A percentile compares a stretch with the other conserved stretches of the same genome.
Conservation (phyloP, 139 green algal species). For the Chlamydomonas sp. region DNA sequence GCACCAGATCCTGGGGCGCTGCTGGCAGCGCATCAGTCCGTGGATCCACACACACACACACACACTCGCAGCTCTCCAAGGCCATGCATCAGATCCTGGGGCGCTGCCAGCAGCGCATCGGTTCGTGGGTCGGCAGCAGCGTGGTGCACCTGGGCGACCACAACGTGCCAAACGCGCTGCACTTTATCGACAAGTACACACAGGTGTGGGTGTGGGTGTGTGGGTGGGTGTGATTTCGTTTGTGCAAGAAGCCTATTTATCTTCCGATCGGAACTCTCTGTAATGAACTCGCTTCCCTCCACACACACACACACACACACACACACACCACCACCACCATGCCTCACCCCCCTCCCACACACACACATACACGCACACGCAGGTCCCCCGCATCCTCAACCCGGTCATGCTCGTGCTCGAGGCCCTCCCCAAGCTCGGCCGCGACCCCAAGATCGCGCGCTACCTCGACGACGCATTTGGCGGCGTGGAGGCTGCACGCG, state of each 20-base stretch:
- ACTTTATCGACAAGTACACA: constrained; percentile 96
- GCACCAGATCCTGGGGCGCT: constrained; percentile 53
- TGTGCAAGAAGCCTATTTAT: no score
- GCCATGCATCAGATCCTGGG: constrained; percentile 52
- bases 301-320: no score
- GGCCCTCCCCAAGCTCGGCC: constrained; percentile 64
- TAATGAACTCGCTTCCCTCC: no score
- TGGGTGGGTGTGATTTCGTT: no score
- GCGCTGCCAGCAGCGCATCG: constrained; percentile 69
- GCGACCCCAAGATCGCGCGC: constrained; percentile 9
- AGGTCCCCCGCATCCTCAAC: constrained; percentile 89
- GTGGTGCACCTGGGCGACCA: constrained; percentile 94
- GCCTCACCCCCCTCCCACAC: no score
- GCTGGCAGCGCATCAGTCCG: no score
- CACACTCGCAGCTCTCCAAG: neutral
- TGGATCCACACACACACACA: no score
- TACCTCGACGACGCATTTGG: constrained; percentile 55
- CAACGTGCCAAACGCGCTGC: constrained; percentile 88
- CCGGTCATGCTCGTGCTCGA: constrained; percentile 81
- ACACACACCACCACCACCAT: no score
- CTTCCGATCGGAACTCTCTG: neutral
- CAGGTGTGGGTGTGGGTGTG: constrained; percentile 36
- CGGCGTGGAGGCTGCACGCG: constrained; percentile 55
- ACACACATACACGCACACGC: no score
- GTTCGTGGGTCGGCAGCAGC: constrained; percentile 80